Evolutionary conservation across 2,329 filamentous ascomycete genomes (phyloP), one percentile per base, ranked within the genome.

Genomic region (Exserohilum rostratum): DNA sequence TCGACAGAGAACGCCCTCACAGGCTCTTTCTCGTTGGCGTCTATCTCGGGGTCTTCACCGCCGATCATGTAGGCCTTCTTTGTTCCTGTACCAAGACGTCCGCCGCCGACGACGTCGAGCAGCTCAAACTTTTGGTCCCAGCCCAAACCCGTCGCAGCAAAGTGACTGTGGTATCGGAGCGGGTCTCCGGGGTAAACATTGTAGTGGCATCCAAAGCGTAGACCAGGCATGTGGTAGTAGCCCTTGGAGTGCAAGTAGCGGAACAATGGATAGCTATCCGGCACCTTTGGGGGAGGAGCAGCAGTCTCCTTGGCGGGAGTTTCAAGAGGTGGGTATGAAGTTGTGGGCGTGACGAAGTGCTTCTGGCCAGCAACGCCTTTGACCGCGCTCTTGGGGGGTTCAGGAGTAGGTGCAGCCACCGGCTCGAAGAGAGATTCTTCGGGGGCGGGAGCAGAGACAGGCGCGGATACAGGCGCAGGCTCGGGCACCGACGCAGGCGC

Each of bases 141-240:
- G n/a, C 82, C 86, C 65, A 90, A 86, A 29, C 90, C 87, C n/a
- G 88, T 89, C 6, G 89, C 90, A 66, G 96, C 83, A 73, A 96
- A 98, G 74, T 99, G 95, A 40, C 91, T 95, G 76, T 99, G 95
- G 73, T 96, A 99, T 10, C 95, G 88, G 46, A 99, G 81, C 1
- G 95, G 92, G 72, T 99, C 95, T 40, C 95, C 95, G 0, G 95
- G 95, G 68, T 99, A 99, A 5, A 96, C 91, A 64, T 92, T 91
- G 76, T 96, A 97, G 69, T 95, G 87, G 66, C 93, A 96, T 22
- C 95, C 95, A 69, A 99, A 99, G 22, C 95, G 90, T 47, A 99
- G 82, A 7, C 95, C 95, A 1, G 95, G 95, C 50, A 92, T 93
- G 69, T 95, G 87, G 78, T 89, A 98, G 77, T 93, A 97, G 45